Base-by-base conservation (phyloP, 179 eudicot species). In the Sideroxylon spinosum region DNA sequence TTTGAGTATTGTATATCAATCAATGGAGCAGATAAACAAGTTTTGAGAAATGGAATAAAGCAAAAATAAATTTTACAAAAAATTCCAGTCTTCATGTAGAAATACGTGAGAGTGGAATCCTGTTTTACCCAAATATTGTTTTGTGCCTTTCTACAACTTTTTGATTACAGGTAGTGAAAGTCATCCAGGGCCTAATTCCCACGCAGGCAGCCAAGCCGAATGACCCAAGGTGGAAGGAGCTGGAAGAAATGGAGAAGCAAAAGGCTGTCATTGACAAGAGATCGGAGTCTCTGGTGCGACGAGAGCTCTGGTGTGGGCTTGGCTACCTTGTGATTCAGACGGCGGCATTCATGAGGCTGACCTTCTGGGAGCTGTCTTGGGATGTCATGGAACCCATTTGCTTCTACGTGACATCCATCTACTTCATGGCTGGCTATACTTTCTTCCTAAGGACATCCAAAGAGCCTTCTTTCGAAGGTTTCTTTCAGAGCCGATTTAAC, bases 321-420 rank as follows among this genome's bases (percentile, higher is more conserved):
- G 94, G 92, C 48, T 91, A 83, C 89, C 77, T 95, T 63, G 83
- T 84, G 29, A 82, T 84, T 62, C 99, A 95, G 79, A 95, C 99
- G 0, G 93, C 92, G 1, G 97, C 84, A 12, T 95, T 95, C 81
- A 92, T 91, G 94, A 89, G 97, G 86, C 88, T 93, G 2, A 95
- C 99, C 37, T 95, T 93, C 73, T 95, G 98, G 97, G 98, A 93
- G 75, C 89, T 95, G 2, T 79, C 97, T 0, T 95, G 99, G 99
- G 99, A 95, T 82, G 99, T 95, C 3, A 95, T 95, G 99, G 99
- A 95, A 74, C 99, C 99, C 6, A 91, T 95, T 76, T 95, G 99
- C 87, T 93, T 93, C 78, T 95, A 89, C 59, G 94, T 95, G 37
- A 92, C 99, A 0, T 95, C 99, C 0, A 61, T 85, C 7, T 91